Base-by-base conservation (phyloP, 2,329 filamentous ascomycete species). In the Neodidymelliopsis sp. region DNA sequence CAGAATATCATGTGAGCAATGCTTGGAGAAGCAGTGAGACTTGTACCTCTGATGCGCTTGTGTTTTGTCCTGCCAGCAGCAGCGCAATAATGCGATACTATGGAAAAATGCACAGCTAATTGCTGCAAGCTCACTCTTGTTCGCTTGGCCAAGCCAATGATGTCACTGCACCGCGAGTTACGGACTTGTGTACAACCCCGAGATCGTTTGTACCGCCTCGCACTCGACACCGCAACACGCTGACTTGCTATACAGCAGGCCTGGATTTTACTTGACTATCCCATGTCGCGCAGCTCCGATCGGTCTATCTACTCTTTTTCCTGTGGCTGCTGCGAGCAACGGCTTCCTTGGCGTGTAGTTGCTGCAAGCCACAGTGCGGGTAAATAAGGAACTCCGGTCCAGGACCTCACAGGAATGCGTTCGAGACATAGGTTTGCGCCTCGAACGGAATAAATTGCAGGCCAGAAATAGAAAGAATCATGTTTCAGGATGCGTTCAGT, bases 171-270 rank as follows among this genome's bases (percentile, higher is more conserved):
- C n/a, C n/a, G n/a, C n/a, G n/a, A n/a, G n/a, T n/a, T n/a, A n/a
- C n/a, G n/a, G n/a, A n/a, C 16, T 33, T 15, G 8, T 30, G 16
- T 39, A 49, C 46, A 49, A 49, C n/a, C 46, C 46, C 46, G 46
- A 49, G 13, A 4, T 22, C 20, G 7, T 9, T 30, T 6, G 34
- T 34, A 44, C 39, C 27, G 34, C 39, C 39, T 24, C 39, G 10
- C 8, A 19, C 8, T 42, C 27, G 13, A n/a, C 28, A 9, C 18
- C 35, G 28, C 22, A 4, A 34, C 20, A 34, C 2, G 9, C 7
- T n/a, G 40, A 44, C 39, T 50, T 36, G n/a, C n/a, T 24, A 11
- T n/a, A 12, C 12, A 9, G 12, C 19, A 8, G 1, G 4, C 4
- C 8, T 33, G 34, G 15, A 22, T 6, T 13, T n/a, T 35, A 18